phyloP scores from a whole-genome alignment of 306 rosid genomes.

The Sicyos baderoa region DNA sequence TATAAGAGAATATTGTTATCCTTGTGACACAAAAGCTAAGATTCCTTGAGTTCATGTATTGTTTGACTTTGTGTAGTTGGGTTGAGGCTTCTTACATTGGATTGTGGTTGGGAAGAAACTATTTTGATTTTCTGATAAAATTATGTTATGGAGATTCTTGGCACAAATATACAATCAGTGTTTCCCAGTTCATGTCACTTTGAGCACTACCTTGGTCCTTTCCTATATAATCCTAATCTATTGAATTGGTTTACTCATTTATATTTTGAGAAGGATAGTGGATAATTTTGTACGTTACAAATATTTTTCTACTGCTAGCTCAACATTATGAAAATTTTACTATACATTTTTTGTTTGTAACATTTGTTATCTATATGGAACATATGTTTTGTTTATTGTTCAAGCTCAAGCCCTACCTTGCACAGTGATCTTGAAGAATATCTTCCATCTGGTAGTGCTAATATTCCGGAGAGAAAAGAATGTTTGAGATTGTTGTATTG shows the following conservation, averaged over 20 bases:
- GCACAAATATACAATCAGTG: neutral
- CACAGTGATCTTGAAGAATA: neutral
- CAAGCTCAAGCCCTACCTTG: neutral
- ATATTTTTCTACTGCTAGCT: neutral
- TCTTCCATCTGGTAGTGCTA: neutral
- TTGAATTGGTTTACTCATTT: neutral
- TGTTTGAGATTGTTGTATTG: neutral
- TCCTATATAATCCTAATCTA: neutral
- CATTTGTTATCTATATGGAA: neutral
- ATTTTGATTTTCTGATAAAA: neutral
- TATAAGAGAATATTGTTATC: neutral
- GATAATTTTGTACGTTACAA: no score
- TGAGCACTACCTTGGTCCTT: neutral
- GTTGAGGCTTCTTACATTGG: slow-evolving; percentile 2
- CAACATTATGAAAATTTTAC: neutral
- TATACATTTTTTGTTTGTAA: neutral
- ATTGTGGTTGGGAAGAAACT: neutral
- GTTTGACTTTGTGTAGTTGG: neutral
- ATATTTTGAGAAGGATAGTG: neutral
- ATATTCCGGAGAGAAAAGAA: neutral
- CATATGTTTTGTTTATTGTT: slow-evolving; percentile 1
- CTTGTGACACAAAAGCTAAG: neutral
- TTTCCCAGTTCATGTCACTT: neutral
- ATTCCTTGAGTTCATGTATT: neutral
- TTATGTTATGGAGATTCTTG: neutral